phyloP scores from a whole-genome alignment of 176 grass and related monocot species.

The Cenchrus fungigraminus region DNA sequence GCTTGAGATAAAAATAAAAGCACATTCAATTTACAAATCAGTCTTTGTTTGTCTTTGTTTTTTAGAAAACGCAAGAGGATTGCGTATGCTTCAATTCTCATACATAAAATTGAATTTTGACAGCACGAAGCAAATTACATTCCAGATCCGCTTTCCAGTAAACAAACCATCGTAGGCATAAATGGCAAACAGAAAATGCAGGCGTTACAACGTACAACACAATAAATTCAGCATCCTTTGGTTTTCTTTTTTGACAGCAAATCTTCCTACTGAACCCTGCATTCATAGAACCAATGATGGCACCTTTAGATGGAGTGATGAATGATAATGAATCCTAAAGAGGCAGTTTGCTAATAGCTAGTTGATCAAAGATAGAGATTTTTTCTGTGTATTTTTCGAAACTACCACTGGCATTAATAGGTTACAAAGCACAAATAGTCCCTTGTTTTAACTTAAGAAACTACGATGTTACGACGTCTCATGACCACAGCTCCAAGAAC shows the following conservation, averaged over 20 bases:
- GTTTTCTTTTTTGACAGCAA: not conserved
- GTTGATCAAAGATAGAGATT: not conserved
- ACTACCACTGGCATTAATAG: not conserved
- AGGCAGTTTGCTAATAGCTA: not conserved
- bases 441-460: not conserved
- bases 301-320: not conserved
- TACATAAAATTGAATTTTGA: not conserved
- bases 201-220: conserved; percentile 30
- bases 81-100: not conserved
- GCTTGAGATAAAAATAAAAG: too few species aligned
- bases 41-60: not conserved
- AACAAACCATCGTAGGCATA: not conserved
- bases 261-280: conserved; percentile 41
- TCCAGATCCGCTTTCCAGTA: not conserved
- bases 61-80: not conserved
- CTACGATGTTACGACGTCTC: not conserved
- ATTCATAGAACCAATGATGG: not conserved
- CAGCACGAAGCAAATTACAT: not conserved
- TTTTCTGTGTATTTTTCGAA: not conserved
- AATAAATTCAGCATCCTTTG: not conserved
- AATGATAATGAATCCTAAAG: not conserved
- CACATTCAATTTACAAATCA: not conserved
- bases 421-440: not conserved
- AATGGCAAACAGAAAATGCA: not conserved
- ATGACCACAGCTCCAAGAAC: not conserved